Base-by-base conservation (phyloP, 1,284 basidiomycete species). In the Testicularia cyperi region DNA sequence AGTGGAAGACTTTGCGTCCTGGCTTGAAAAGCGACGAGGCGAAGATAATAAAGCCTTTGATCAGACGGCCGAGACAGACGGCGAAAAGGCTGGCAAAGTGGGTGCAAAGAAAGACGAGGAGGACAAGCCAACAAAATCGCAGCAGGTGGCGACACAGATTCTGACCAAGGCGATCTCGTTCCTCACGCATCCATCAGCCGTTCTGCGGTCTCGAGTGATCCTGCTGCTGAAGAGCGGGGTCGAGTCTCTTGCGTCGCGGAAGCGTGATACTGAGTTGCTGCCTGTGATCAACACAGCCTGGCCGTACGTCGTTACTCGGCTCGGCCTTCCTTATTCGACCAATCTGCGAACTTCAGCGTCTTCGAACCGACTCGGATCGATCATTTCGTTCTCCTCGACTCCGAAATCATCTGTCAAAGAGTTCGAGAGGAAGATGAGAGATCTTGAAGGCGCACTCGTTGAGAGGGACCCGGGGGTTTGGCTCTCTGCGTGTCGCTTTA, bases 251-350 rank as follows among this genome's bases (percentile, higher is more conserved):
- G 60, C 49, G 2, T 48, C 56, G 1, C 60, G 67, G 36, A n/a
- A 27, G 0, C 49, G 66, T 7, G 47, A 52, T 2, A 52, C 47
- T 7, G 70, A 72, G 26, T 44, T 74, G 7, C 45, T 75, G 21
- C 66, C 72, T 1, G 39, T 72, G 21, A 32, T 76, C 52, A 66
- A 72, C 35, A 37, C 38, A 0, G 68, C 65, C 1, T 76, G 74
- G 74, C 74, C 74, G 0, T 44, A 62, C 9, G 26, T 76, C 16
- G 49, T 75, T 41, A 58, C 64, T 1, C 57, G 74, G 6, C 55
- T 76, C 1, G 72, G 72, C 0, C 20, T 37, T 1, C 9, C 43
- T 7, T 56, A 56, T 27, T 56, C 58, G 5, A 40, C 16, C 23
- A 14, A n/a, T n/a, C n/a, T n/a, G n/a, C n/a, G n/a, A n/a, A n/a